These are phyloP conservation scores for Coniochaeta sp. DNA, from an alignment of 2,329 filamentous ascomycete species.

Conservation along the genomic window DNA sequence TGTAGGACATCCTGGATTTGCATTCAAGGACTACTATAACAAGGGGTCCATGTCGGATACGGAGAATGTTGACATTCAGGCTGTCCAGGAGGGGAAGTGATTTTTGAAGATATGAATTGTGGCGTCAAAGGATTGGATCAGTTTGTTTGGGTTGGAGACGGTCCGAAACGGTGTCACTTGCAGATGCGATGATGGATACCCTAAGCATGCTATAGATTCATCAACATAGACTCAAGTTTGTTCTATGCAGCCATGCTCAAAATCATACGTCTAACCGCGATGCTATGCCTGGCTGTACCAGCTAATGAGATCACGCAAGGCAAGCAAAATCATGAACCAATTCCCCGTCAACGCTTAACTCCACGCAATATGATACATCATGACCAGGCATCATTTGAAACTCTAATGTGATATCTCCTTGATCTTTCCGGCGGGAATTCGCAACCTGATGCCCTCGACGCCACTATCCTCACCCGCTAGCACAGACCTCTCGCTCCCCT, in stretches of 20 bases:
- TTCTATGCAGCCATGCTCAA: not conserved
- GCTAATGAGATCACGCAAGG: not conserved
- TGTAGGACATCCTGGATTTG: slow-evolving; percentile 2
- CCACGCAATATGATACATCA: not conserved
- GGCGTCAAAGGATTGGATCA: not conserved
- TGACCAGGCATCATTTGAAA: not conserved
- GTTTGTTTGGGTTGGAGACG: not conserved
- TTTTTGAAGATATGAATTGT: not conserved
- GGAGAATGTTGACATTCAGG: not conserved
- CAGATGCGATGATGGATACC: too few relatives aligned
- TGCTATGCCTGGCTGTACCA: not conserved
- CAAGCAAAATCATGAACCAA: not conserved
- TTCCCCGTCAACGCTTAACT: not conserved
- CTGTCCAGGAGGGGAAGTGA: not conserved
- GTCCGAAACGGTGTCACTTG: too few relatives aligned
- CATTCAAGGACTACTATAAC: not conserved
- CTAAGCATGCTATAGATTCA: not conserved
- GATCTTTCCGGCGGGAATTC: not conserved
- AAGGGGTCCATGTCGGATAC: not conserved
- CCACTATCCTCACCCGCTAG: not conserved
- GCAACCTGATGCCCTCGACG: not conserved
- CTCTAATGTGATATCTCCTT: not conserved
- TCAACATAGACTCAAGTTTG: not conserved
- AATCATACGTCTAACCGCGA: not conserved
- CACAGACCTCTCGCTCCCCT: not conserved